Percentiles rank a stretch among this genome's conserved stretches.
phyloP scores from a whole-genome alignment of 345 rosid genomes.

The Populus nigra region DNA sequence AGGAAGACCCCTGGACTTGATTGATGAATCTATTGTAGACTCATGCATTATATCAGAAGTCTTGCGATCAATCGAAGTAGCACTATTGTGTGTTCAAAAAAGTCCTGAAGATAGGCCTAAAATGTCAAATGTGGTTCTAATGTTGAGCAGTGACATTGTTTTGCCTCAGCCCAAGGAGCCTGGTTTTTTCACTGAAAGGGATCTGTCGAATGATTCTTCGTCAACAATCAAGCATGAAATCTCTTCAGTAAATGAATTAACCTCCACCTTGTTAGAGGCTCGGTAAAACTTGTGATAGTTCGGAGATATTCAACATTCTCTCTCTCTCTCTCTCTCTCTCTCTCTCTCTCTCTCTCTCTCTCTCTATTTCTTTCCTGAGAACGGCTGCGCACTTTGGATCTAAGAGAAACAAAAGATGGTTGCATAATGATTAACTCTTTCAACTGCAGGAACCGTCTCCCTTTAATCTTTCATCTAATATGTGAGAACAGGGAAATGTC shows the following conservation, averaged over 20 bases:
- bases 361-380: too few relatives aligned
- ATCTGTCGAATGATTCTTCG: neutral
- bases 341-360: too few relatives aligned
- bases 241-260: constrained; percentile 16
- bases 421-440: too few relatives aligned
- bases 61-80: constrained; percentile 1
- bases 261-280: constrained; percentile 9
- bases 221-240: constrained; percentile 12
- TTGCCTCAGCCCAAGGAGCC: constrained; percentile 18
- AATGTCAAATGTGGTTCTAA: constrained; percentile 23
- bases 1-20: neutral
- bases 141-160: constrained; percentile 11
- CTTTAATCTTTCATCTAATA: too few relatives aligned
- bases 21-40: neutral
- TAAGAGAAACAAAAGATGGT: too few relatives aligned
- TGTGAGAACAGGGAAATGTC: too few relatives aligned
- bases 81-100: constrained; percentile 19
- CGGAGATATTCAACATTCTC: too few relatives aligned
- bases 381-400: too few relatives aligned
- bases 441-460: too few relatives aligned
- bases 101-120: constrained; percentile 15
- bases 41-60: constrained; percentile 5
- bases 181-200: constrained; percentile 21
- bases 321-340: too few relatives aligned
- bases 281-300: neutral